Conservation (phyloP, 306 rosid genomes). For the Nissolia schottii region DNA sequence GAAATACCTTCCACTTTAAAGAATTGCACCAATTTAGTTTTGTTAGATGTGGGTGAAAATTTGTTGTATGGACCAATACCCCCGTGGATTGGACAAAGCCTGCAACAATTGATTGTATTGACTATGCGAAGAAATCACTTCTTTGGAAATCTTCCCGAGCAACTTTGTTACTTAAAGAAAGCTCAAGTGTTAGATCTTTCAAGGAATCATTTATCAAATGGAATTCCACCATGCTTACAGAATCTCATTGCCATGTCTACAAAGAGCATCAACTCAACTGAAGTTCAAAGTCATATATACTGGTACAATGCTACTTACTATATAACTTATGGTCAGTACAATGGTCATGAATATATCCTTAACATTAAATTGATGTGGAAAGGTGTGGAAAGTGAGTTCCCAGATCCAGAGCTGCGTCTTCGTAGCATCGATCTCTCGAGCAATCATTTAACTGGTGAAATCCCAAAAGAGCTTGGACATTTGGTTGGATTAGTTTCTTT, state of each 20-base stretch:
- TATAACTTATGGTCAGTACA: background rate
- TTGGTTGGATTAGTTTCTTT: slow-evolving; percentile 1
- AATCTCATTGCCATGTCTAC: background rate
- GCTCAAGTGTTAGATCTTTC: slow-evolving; percentile 3
- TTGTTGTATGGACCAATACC: background rate
- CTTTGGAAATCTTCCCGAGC: background rate
- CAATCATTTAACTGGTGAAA: background rate
- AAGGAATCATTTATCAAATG: background rate
- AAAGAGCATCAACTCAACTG: background rate
- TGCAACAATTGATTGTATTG: background rate
- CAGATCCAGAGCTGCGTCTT: background rate
- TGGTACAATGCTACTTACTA: background rate
- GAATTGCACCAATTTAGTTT: background rate
- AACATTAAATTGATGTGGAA: background rate
- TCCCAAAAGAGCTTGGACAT: background rate
- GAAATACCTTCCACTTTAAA: slow-evolving; percentile 6
- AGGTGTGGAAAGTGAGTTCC: background rate
- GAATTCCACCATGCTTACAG: background rate
- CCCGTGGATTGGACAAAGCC: slow-evolving; percentile 16
- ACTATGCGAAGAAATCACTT: background rate
- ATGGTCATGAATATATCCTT: background rate
- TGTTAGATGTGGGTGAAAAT: slow-evolving; percentile 7
- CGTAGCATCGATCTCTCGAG: slow-evolving; percentile 25
- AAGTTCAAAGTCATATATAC: background rate
- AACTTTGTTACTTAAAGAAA: background rate